Base-by-base conservation (phyloP, 352 stramenopile genomes). In the Pythium aristosporum region DNA sequence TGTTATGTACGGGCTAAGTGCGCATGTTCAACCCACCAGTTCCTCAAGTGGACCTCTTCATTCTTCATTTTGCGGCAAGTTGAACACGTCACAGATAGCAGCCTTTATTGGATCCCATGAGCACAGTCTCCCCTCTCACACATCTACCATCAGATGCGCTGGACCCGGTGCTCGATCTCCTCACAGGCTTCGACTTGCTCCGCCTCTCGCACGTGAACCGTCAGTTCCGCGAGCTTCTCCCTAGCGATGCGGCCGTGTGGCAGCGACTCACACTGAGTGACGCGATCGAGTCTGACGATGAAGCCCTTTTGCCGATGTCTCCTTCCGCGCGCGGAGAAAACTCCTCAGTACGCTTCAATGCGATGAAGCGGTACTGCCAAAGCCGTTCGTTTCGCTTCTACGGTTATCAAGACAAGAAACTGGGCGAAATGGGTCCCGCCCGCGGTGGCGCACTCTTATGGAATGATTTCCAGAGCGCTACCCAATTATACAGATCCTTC, bases 181-280 rank as follows among this genome's bases (percentile, higher is more conserved):
- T 61, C 53, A 51, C 39, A 21, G 32, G 16, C 39, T 18, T 68
- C 28, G 53, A 61, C 39, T 46, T 61, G 20, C 8, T 61, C 5
- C 5, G 2, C 39, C 53, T 61, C 18, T 61, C 53, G 3, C 37
- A 51, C 7, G 39, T 51, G 16, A 51, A 39, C 28, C 42, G 34
- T 21, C 23, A 32, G 10, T 5, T 30, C 5, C 36, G 36, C 23
- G 28, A 28, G 15, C 39, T 51, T 3, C 41, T 61, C 16, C 15
- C 53, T 2, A 3, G 6, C 21, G 41, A 51, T 18, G 42, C 16
- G 15, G 18, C 2, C 23, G 21, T 28, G 7, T 61, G 53, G 53
- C 37, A 51, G 39, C 53, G 41, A 16, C 41, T 42, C 15, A 9
- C 23, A 0, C 41, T 25, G 28, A 4, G 11, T 16, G 16, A 48